phyloP scores from a whole-genome alignment of 495 filamentous ascomycete genomes.

The Penicillium turbatum region DNA sequence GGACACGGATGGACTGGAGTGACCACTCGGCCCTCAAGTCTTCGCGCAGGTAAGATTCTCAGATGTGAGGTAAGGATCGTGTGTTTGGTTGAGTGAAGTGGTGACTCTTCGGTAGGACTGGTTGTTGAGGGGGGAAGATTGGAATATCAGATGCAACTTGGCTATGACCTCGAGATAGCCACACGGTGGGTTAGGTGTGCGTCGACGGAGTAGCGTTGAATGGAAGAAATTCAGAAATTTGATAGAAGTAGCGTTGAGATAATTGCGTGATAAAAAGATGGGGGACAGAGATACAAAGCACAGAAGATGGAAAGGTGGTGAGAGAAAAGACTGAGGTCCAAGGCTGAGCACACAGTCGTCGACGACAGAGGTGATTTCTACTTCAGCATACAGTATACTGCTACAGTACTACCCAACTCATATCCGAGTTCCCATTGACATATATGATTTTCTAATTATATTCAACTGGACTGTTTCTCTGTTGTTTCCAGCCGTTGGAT shows the following conservation, averaged over 20 bases:
- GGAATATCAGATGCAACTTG: background rate
- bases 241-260: background rate
- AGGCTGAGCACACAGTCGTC: background rate
- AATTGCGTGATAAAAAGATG: background rate
- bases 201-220: background rate
- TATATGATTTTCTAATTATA: background rate
- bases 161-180: background rate
- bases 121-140: background rate
- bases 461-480: background rate
- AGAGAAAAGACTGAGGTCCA: background rate
- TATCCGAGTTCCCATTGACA: too few species aligned
- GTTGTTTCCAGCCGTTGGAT: background rate
- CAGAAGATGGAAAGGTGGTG: background rate
- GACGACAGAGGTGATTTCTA: background rate
- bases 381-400: background rate
- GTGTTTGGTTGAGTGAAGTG: background rate
- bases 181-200: background rate
- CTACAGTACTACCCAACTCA: background rate
- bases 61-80: background rate
- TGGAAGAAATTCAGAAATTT: background rate
- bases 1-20: background rate
- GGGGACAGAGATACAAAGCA: background rate
- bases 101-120: background rate
- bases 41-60: background rate
- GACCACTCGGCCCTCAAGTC: background rate